Evolutionary conservation across 257 asterid species (phyloP), one percentile per base, ranked within the genome.

Genomic region (Solanum virginianum): DNA sequence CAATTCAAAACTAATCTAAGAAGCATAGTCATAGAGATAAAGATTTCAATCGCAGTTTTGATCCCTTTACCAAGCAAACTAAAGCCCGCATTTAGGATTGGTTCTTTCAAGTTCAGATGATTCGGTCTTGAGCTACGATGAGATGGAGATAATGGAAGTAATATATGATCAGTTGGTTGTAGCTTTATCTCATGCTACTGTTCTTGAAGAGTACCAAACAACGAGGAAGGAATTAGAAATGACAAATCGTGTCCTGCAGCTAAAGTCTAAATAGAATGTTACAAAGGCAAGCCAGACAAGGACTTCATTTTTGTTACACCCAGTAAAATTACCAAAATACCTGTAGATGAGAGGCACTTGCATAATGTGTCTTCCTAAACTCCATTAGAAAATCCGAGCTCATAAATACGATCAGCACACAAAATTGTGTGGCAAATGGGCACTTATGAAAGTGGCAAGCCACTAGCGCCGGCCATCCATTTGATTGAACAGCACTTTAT

Each of bases 111-210:
- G 85, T 82, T 86, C 51, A 54, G 80, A 68, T 62, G 90, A 79
- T 16, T 20, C 56, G 18, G 84, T 22, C 74, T 88, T 89, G 91
- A 80, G 89, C 81, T 43, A 86, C 59, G 83, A 72, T 68, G 91
- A 88, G 87, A 74, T 88, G 91, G 90, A 88, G 81, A 90, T 90
- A 85, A 89, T 88, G 59, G 92, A 88, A 88, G 92, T 88, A 53
- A 90, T 88, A 54, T 89, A 91, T 86, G 92, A 87, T 86, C 91
- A 88, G 84, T 90, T 87, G 85, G 89, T 87, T 11, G 90, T 90
- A 72, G 89, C 89, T 63, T 80, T 90, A 22, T 90, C 91, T 51
- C 88, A 90, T 86, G 92, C 92, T 49, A 85, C 91, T 41, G 89
- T 87, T 81, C 92, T 88, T 8, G 91, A 88, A 85, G 92, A 90